Evolutionary conservation across 805 yeast species (phyloP).

Genomic region (Myxozyma vanderwaltii): DNA sequence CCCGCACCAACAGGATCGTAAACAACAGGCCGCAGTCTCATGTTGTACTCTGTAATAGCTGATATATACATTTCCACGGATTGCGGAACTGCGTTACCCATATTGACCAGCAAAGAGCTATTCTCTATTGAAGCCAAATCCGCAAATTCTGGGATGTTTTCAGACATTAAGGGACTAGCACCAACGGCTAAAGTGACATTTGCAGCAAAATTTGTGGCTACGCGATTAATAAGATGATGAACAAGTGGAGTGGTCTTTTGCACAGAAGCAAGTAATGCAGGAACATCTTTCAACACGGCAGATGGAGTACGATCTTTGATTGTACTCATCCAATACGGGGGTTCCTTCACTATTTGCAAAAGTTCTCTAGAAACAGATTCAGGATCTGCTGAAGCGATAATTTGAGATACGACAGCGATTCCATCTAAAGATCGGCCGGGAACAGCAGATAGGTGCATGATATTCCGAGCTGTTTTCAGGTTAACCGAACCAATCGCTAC

Average conservation of each 20-base stretch:
- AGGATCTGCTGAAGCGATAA: slow-evolving; percentile 66
- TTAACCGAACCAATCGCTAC: slow-evolving; percentile 84
- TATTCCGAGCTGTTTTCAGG: slow-evolving; percentile 59
- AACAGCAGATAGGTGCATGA: slow-evolving; percentile 52
- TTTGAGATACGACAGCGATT: slow-evolving; percentile 85
- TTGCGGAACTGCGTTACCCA: slow-evolving; percentile 66
- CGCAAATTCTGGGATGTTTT: slow-evolving; percentile 62
- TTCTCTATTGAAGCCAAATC: slow-evolving; percentile 63
- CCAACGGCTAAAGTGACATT: slow-evolving; percentile 82
- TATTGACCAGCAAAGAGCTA: slow-evolving; percentile 63
- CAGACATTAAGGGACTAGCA: slow-evolving; percentile 89
- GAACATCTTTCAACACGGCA: slow-evolving; percentile 29
- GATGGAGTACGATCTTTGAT: slow-evolving; percentile 13
- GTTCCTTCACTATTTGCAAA: slow-evolving; percentile 40
- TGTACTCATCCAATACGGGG: slow-evolving; percentile 36
- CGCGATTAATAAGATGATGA: slow-evolving; percentile 85
- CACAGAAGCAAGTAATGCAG: slow-evolving; percentile 39
- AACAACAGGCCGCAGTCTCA: slow-evolving; percentile 59
- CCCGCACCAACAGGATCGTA: slow-evolving; percentile 96
- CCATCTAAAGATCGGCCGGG: slow-evolving; percentile 63
- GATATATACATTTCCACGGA: slow-evolving; percentile 47
- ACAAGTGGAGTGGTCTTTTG: slow-evolving; percentile 57
- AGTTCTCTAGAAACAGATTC: slow-evolving; percentile 52
- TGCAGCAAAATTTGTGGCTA: slow-evolving; percentile 87
- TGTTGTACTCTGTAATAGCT: slow-evolving; percentile 64